Base-by-base conservation (phyloP, 2,329 filamentous ascomycete species). In the Madurella fahalii region DNA sequence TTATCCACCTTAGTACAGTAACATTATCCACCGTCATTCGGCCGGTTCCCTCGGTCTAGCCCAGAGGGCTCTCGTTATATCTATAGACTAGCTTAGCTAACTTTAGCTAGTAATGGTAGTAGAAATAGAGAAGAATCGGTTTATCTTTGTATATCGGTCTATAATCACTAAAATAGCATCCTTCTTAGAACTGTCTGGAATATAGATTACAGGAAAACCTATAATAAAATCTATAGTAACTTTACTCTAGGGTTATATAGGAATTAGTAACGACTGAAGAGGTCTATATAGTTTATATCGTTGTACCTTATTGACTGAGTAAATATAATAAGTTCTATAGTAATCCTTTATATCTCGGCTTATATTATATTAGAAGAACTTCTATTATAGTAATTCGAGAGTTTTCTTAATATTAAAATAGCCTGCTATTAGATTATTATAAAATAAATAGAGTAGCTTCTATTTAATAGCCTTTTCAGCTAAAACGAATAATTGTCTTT, bases 181-280 rank as follows among this genome's bases (percentile, higher is more conserved):
- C 11, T 42, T 34, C 18, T 50, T 30, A 2, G 5, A 18, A 11
- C 40, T 16, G 17, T 40, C 12, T 17, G 2, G 2, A 1, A 8
- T n/a, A 2, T 16, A 25, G 1, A 50, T n/a, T 12, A 5, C 8
- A 2, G 31, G 47, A 39, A 50, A 43, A 20, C 47, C 40, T 12
- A 43, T 30, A 18, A 48, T 43, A 16, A 43, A 50, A 17, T 50
- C 47, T 25, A 50, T 50, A 8, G 16, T 37, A 20, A 50, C 37
- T 16, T 50, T 17, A 8, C 25, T 16, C 47, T 25, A 50, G 2
- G 17, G 47, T 37, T 25, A 31, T 3, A 2, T 2, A 9, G 16
- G 40, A 25, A 50, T 50, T 25, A 20, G 47, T 8, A 50, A 15
- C 15, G 20, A 43, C 37, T 37, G 30, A 13, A 43, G 16, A 5